Conservation (phyloP, 2,329 filamentous ascomycete species). For the Tolypocladium inflatum region DNA sequence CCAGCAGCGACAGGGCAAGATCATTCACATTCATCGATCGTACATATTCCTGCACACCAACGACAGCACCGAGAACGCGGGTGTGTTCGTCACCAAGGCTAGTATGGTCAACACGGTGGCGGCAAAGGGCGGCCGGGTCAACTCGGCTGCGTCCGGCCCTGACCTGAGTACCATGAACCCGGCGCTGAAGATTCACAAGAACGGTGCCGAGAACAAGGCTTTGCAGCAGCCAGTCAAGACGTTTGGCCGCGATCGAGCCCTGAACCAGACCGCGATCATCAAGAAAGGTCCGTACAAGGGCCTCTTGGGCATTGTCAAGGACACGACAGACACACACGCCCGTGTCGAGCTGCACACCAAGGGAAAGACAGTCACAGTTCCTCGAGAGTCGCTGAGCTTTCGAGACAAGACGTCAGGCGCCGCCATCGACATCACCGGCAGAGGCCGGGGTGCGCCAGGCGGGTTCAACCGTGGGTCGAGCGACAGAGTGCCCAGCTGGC, state of each 20-base stretch:
- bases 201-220: constrained; percentile 37
- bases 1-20: constrained; percentile 76
- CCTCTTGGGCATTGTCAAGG: constrained; percentile 88
- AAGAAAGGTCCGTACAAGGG: constrained; percentile 86
- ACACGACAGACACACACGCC: constrained; percentile 77
- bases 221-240: constrained; percentile 60
- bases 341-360: constrained; percentile 92
- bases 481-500: constrained; percentile 45
- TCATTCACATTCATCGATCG: constrained; percentile 89
- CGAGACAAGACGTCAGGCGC: constrained; percentile 77
- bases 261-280: constrained; percentile 88
- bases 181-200: constrained; percentile 63
- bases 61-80: constrained; percentile 73
- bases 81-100: constrained; percentile 80
- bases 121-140: constrained; percentile 83
- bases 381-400: constrained; percentile 72
- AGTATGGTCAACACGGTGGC: constrained; percentile 82
- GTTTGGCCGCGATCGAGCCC: constrained; percentile 71
- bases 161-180: constrained; percentile 91
- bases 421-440: constrained; percentile 59
- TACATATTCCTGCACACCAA: constrained; percentile 86
- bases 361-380: constrained; percentile 79
- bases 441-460: constrained; percentile 35
- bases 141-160: constrained; percentile 49
- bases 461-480: constrained; percentile 36